Conservation (phyloP, 345 rosid species). For the Citrus medica region DNA sequence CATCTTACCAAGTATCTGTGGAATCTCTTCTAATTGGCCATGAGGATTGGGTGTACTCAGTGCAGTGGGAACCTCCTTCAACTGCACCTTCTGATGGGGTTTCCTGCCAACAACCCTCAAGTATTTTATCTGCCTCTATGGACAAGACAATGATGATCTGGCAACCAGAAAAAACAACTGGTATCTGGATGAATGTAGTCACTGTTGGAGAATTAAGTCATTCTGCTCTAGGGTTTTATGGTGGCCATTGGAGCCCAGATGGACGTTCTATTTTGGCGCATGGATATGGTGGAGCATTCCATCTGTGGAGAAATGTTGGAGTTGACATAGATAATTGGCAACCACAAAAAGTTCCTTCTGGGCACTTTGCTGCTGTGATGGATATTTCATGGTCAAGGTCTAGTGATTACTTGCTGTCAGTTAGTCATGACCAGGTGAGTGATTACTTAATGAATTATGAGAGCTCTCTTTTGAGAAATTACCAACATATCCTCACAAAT, state of each 20-base stretch:
- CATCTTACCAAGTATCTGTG: conserved; percentile 79
- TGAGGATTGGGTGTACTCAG: conserved; percentile 98
- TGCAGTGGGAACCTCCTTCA: conserved; percentile 87
- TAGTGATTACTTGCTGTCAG: conserved; percentile 76
- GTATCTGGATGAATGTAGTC: conserved; percentile 97
- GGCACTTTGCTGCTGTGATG: conserved; percentile 82
- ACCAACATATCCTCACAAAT: not conserved
- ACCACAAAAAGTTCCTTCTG: conserved; percentile 84
- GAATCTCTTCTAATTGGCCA: conserved; percentile 96
- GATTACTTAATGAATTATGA: no score
- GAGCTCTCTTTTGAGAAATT: not conserved
- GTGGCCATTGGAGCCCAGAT: conserved; percentile 90
- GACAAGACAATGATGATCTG: conserved; percentile 99
- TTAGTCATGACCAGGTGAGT: conserved; percentile 90
- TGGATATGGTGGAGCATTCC: conserved; percentile 93
- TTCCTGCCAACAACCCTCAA: conserved; percentile 55
- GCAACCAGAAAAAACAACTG: conserved; percentile 82
- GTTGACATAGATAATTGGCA: conserved; percentile 68
- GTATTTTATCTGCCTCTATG: conserved; percentile 91
- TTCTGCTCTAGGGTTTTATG: conserved; percentile 96
- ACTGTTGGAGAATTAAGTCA: conserved; percentile 94
- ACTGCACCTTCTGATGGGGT: conserved; percentile 21
- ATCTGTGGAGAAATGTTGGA: conserved; percentile 82
- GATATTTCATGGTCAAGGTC: conserved; percentile 80
- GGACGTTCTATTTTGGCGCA: conserved; percentile 73